Evolutionary conservation across 2,329 filamentous ascomycete genomes (phyloP), one percentile per base, ranked within the genome.

Genomic region (Tolypocladium pustulatum): DNA sequence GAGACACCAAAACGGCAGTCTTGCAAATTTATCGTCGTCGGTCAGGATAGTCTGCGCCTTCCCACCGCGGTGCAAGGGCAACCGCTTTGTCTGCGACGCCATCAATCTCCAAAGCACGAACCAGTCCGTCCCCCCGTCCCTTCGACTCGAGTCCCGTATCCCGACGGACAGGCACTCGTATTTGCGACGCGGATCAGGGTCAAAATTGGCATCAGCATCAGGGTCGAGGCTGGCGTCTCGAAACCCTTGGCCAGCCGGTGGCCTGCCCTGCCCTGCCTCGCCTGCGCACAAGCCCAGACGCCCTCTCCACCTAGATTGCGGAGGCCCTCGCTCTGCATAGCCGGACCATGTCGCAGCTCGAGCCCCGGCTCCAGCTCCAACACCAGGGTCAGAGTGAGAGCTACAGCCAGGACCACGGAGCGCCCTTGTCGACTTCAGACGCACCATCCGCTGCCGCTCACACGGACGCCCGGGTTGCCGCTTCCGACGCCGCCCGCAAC

Each of bases 291-390:
- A 52, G 49, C 49, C 17, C 30, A 12, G 49, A 32, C 38, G 38
- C 43, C 36, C 49, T 51, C 54, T 58, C 49, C 58, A 46, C 57
- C 40, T 49, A 55, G 20, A 57, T 38, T 56, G 59, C 59, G 55
- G 54, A 59, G 59, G 59, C 52, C 54, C 56, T 55, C 40, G 60
- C 61, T 54, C 46, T 56, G 62, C 61, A 63, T 60, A 61, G 59
- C 58, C 43, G 71, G 71, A 77, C 73, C 75, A 80, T 81, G 78
- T 79, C 78, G 73, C 79, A 81, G 73, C 75, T 76, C 75, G 73
- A 74, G 70, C 73, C 74, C 72, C 76, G 75, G 70, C 55, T 67
- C 73, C 69, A 70, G 69, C 68, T 67, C 56, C 41, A 43, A 59
- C 58, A 36, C 40, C 58, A 57, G 52, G 30, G 57, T 57, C 55